Evolutionary conservation across 176 grass and related monocot genomes (phyloP), one percentile per base, ranked within the genome.

Genomic region (Phyllostachys edulis): DNA sequence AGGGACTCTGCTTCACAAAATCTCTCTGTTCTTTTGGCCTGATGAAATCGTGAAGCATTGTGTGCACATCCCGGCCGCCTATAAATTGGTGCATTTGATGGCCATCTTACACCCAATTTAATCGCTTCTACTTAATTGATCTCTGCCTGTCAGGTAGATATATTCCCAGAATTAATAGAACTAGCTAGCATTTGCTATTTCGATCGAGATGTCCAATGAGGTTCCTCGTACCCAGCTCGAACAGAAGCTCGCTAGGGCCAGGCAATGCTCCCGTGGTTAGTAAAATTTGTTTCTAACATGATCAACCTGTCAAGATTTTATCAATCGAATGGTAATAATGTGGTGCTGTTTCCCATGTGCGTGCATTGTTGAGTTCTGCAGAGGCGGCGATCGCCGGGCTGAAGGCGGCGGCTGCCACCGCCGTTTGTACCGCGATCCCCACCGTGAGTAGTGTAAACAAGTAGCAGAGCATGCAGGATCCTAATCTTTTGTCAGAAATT

Each of bases 401-500:
- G 47, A 75, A 57, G 18, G 72, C 72, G 18, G 32, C 50, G 13
- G 50, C 32, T 34, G 50, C 32, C 27, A 56, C 44, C 4, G 50
- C 72, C 34, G 50, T 75, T 10, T 52, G 49, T 17, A 54, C 72
- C 14, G 50, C 72, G 18, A 75, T 75, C 24, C 72, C 72, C 32
- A 56, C 32, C 17, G 72, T 75, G 50, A 75, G 72, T 75, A 75
- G 72, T 75, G 72, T 17, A 55, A 75, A 21, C 9, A 20, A 11
- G 13, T 46, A 45, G 40, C 21, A 40, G 9, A 24, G 20, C 40
- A 46, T 13, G 7, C 55, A 63, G 12, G 24, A 32, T 32, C 60
- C 5, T 29, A 6, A 32, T 3, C 5, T 63, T 63, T 16, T 14
- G 0, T 15, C 5, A 6, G 13, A 59, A 16, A 63, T 3, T 29